Evolutionary conservation across 495 filamentous ascomycete genomes (phyloP).

Genomic region (Apodospora peruviana): DNA sequence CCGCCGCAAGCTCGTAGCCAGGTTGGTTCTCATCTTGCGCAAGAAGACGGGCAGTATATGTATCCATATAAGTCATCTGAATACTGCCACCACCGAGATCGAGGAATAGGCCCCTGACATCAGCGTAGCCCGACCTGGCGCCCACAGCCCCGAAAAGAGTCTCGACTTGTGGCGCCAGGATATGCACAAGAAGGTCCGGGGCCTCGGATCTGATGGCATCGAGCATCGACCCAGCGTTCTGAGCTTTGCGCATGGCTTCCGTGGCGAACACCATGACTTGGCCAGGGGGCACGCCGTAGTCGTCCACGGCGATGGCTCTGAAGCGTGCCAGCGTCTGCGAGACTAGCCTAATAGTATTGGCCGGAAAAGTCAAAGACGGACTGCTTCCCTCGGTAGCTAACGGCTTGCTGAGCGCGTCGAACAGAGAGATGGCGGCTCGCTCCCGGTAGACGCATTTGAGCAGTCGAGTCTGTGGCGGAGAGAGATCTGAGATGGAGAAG

Average conservation of each 20-base stretch:
- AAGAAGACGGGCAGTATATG: slow-evolving; percentile 34
- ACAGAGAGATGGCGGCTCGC: slow-evolving; percentile 78
- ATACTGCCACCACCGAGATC: slow-evolving; percentile 89
- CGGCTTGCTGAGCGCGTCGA: slow-evolving; percentile 64
- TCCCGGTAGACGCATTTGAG: slow-evolving; percentile 73
- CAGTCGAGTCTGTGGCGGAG: slow-evolving; percentile 61
- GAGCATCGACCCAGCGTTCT: slow-evolving; percentile 66
- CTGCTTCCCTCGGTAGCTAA: slow-evolving; percentile 16
- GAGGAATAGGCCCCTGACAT: slow-evolving; percentile 64
- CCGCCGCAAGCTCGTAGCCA: slow-evolving; percentile 41
- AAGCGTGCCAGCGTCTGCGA: slow-evolving; percentile 63
- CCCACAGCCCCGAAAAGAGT: slow-evolving; percentile 78
- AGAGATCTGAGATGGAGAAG: slow-evolving; percentile 80
- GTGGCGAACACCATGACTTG: slow-evolving; percentile 78
- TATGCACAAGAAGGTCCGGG: slow-evolving; percentile 61
- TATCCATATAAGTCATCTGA: slow-evolving; percentile 80
- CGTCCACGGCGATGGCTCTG: slow-evolving; percentile 58
- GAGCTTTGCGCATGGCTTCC: slow-evolving; percentile 78
- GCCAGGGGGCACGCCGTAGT: slow-evolving; percentile 54
- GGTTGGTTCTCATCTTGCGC: slow-evolving; percentile 43
- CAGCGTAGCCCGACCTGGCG: slow-evolving; percentile 66
- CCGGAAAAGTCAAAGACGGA: slow-evolving; percentile 54
- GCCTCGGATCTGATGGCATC: slow-evolving; percentile 48
- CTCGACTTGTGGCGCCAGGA: slow-evolving; percentile 76
- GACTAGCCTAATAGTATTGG: slow-evolving; percentile 56